A percentile compares a stretch with the other conserved stretches of the same genome.
Conservation (phyloP, 768 basidiomycete species). For the Clitopilus hobsonii region DNA sequence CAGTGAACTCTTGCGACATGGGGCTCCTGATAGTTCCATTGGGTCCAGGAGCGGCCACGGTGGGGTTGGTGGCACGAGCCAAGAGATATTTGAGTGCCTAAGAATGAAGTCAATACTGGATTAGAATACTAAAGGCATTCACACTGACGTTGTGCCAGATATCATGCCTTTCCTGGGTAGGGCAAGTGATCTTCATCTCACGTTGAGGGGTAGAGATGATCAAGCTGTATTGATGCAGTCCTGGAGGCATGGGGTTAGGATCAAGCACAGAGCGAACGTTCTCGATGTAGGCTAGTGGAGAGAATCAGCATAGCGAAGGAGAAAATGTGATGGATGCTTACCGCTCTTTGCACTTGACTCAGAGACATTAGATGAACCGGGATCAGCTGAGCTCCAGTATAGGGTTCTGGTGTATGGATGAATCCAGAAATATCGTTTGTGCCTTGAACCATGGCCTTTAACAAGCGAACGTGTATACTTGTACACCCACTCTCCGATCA, state of each 20-base stretch:
- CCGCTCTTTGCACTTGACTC: slow-evolving; percentile 97
- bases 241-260: slow-evolving; percentile 93
- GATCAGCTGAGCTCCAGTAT: slow-evolving; percentile 96
- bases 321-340: slow-evolving; percentile 37
- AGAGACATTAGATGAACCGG: slow-evolving; percentile 79
- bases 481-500: slow-evolving; percentile 99
- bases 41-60: slow-evolving; percentile 29
- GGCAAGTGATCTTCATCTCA: slow-evolving; percentile 99
- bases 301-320: slow-evolving; percentile 8
- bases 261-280: slow-evolving; percentile 89
- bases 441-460: slow-evolving; percentile 86
- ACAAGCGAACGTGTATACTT: slow-evolving; percentile 93
- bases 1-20: slow-evolving; percentile 40
- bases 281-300: slow-evolving; percentile 78
- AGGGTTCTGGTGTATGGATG: slow-evolving; percentile 98
- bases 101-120: slow-evolving; percentile 8
- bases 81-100: slow-evolving; percentile 92
- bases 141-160: slow-evolving; percentile 86
- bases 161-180: slow-evolving; percentile 92
- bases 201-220: slow-evolving; percentile 89
- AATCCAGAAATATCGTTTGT: slow-evolving; percentile 99
- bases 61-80: slow-evolving; percentile 55
- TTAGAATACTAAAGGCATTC: slow-evolving; percentile 5
- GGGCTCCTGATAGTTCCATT: slow-evolving; percentile 41
- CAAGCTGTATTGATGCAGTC: slow-evolving; percentile 88